Percentiles rank a stretch among this genome's conserved stretches.
phyloP scores from a whole-genome alignment of 805 yeast genomes.

The Helenozyma rhizophorensis region DNA sequence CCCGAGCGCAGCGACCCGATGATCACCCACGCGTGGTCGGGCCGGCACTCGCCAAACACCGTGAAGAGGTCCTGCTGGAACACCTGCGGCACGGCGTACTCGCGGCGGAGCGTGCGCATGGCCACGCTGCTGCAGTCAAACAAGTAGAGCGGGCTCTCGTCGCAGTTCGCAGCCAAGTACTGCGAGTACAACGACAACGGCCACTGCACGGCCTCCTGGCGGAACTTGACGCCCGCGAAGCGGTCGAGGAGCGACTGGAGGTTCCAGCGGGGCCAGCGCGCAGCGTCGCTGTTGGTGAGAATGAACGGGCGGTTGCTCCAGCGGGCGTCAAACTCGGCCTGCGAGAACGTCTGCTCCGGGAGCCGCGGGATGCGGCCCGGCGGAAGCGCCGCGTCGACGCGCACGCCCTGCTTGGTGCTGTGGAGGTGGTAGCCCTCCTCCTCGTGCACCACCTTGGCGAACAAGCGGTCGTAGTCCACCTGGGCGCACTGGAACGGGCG shows the following conservation, averaged over 20 bases:
- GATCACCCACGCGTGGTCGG: slow-evolving; percentile 91
- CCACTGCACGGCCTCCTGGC: slow-evolving; percentile 89
- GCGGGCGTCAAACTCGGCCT: slow-evolving; percentile 40
- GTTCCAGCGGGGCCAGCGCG: slow-evolving; percentile 68
- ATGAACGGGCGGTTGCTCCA: slow-evolving; percentile 65
- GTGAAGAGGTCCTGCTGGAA: slow-evolving; percentile 61
- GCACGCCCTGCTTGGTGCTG: slow-evolving; percentile 7
- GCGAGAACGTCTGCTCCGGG: slow-evolving; percentile 38
- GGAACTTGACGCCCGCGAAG: slow-evolving; percentile 60
- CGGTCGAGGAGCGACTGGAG: slow-evolving; percentile 43
- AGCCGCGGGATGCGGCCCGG: slow-evolving; percentile 51
- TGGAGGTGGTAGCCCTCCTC: slow-evolving; percentile 33
- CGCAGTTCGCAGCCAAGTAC: slow-evolving; percentile 58
- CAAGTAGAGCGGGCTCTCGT: slow-evolving; percentile 81
- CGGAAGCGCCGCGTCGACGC: slow-evolving; percentile 15
- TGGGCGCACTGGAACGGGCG: slow-evolving; percentile 82
- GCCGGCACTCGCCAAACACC: slow-evolving; percentile 60
- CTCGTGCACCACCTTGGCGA: slow-evolving; percentile 45
- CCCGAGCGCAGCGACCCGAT: slow-evolving; percentile 81
- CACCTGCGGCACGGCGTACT: slow-evolving; percentile 50
- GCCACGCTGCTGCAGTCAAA: slow-evolving; percentile 81
- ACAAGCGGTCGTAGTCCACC: slow-evolving; percentile 50
- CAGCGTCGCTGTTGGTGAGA: slow-evolving; percentile 27
- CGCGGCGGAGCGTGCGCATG: slow-evolving; percentile 49
- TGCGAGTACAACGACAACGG: slow-evolving; percentile 54